Evolutionary conservation across 306 rosid genomes (phyloP), one percentile per base, ranked within the genome.

Genomic region (Corylus avellana): DNA sequence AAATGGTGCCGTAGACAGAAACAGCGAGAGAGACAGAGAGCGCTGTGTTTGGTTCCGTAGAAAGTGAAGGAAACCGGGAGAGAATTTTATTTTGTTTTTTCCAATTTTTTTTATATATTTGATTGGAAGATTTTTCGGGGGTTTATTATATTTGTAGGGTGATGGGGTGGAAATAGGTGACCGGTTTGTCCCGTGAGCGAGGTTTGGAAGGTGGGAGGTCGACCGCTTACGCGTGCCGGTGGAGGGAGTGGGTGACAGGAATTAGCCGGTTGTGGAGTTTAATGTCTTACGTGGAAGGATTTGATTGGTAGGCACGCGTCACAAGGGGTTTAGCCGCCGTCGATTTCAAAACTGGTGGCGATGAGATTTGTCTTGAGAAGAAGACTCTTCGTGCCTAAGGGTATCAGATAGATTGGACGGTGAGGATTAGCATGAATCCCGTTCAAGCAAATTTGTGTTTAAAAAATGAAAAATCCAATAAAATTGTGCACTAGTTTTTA

Each of bases 281-380:
- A 17, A 66, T 72, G 35, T n/a, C 89, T 46, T 78, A 80, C 63
- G 67, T 86, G 97, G 86, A 53, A 1, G 10, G 2, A 50, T 77
- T 46, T 87, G 17, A 89, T 90, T 92, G 91, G 97, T 12, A 6
- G 54, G 14, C 81, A 87, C 86, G 85, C 94, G 97, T 92, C 94
- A 90, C 62, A 14, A 50, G 59, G 53, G 35, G 53, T 75, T 54
- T 58, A 62, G 73, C 12, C 35, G 85, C 77, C 66, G 35, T 64
- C n/a, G 27, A 83, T 62, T 12, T 59, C 8, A 70, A 79, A 79
- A 78, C 72, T 7, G 17, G 75, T 37, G 59, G 66, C 20, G 13
- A 53, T 12, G 22, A 47, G 57, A 2, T 4, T 3, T 37, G 75
- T 12, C 22, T 22, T 5, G 75, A 42, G 47, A 50, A 67, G 48